Evolutionary conservation across 768 basidiomycete species (phyloP), one percentile per base, ranked within the genome.

Genomic region (Leccinum truebloodii): DNA sequence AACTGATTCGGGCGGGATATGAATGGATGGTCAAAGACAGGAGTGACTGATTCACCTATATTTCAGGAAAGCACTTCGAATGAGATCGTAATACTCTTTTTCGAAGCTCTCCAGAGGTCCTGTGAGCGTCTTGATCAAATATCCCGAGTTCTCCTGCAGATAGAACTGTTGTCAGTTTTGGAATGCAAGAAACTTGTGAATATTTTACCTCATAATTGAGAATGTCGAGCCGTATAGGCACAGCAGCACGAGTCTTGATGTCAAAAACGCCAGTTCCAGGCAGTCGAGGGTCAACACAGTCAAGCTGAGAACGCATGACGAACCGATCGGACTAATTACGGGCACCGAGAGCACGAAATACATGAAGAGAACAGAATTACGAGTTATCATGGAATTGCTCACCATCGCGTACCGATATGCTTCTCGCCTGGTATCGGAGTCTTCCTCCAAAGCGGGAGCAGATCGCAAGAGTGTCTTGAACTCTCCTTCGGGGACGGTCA

Each of bases 231-330:
- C 96, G 86, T 51, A 98, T 87, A 0, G 92, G 85, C 26, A 93
- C 73, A 34, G 87, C 89, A 0, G 94, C 95, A 52, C 96, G 85
- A 0, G 96, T 98, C 75, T 99, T 99, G 75, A 98, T 87, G 71
- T 99, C 96, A 66, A 99, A 99, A 1, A 95, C 87, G 30, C 94
- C 94, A 0, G 87, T 88, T 1, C 94, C 95, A 4, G 95, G 95
- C 32, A 98, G 76, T 48, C 90, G 82, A 13, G 75, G 65, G 68
- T 98, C 92, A 1, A 86, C 76, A 65, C 95, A 94, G 69, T 99
- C 96, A 6, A 99, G 82, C 71, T 99, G 96, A 0, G 95, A 96
- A 14, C 96, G 90, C 89, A 98, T 94, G 26, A 98, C 78, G 63
- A 97, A 87, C 14, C 71, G 70, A 5, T 73, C 64, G 7, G 75